Evolutionary conservation across 495 filamentous ascomycete species (phyloP).

Genomic region (Jackrogersella multiformis): DNA sequence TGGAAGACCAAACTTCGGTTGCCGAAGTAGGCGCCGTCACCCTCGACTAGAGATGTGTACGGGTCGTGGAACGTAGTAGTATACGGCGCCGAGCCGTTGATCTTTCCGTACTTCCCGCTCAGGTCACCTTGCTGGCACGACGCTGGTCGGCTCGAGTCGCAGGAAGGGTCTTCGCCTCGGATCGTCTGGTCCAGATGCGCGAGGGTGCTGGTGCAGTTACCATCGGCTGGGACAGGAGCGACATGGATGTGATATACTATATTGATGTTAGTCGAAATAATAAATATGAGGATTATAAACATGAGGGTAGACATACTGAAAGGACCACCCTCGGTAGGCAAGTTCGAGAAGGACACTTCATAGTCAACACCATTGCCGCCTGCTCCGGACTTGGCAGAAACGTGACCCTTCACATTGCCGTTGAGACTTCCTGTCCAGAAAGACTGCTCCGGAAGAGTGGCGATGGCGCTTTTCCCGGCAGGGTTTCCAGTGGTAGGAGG

Average conservation of each 20-base stretch:
- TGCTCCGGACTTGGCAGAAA: constrained; percentile 63
- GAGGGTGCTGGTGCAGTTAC: constrained; percentile 79
- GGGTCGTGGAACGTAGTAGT: constrained; percentile 67
- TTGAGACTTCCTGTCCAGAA: constrained; percentile 59
- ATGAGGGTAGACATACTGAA: constrained; percentile 68
- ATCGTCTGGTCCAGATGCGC: constrained; percentile 66
- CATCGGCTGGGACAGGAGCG: constrained; percentile 72
- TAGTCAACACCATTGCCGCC: constrained; percentile 72
- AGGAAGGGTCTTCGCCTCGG: constrained; percentile 71
- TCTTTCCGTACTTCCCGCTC: constrained; percentile 79
- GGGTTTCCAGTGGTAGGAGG: constrained; percentile 70
- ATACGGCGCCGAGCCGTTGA: constrained; percentile 58
- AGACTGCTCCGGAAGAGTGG: constrained; percentile 63
- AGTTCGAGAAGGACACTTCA: constrained; percentile 67
- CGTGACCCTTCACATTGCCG: constrained; percentile 67
- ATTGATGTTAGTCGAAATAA: constrained; percentile 12
- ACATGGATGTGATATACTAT: constrained; percentile 87
- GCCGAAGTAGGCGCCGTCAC: constrained; percentile 74
- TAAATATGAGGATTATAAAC: background rate
- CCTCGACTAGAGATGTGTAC: constrained; percentile 69
- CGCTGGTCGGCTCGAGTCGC: constrained; percentile 67
- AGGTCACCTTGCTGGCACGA: constrained; percentile 88
- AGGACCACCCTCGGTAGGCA: constrained; percentile 72
- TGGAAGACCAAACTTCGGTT: constrained; percentile 84
- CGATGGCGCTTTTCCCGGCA: constrained; percentile 65